These are phyloP conservation scores for Fusarium poae DNA, from an alignment of 2,329 filamentous ascomycete species.

Conservation along the genomic window DNA sequence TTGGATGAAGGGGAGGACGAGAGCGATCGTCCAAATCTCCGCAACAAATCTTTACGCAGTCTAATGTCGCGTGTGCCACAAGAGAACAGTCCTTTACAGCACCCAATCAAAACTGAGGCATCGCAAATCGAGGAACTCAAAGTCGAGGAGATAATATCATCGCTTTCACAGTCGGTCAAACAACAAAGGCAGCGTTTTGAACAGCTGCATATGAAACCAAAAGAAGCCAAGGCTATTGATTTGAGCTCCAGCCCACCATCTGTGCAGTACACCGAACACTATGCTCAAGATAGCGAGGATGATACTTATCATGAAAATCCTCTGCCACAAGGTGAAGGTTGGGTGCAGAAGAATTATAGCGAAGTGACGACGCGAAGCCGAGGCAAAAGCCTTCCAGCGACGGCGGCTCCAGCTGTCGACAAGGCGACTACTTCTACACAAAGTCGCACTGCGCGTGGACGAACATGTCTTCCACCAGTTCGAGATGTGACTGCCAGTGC, in stretches of 20 bases:
- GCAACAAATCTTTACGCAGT: conserved; percentile 45
- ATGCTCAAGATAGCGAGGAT: conserved; percentile 42
- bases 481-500: conserved; percentile 40
- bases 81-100: conserved; percentile 4
- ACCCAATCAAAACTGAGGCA: conserved; percentile 17
- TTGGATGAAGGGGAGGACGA: conserved; percentile 55
- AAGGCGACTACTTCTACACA: conserved; percentile 5
- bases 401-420: not conserved
- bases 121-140: conserved; percentile 1
- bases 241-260: conserved; percentile 49
- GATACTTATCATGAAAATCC: conserved; percentile 41
- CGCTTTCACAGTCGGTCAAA: conserved; percentile 32
- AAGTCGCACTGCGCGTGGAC: conserved; percentile 17
- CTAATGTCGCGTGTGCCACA: conserved; percentile 55
- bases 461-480: conserved; percentile 39
- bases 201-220: conserved; percentile 47
- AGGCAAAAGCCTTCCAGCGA: conserved; percentile 38
- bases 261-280: conserved; percentile 37
- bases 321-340: conserved; percentile 38
- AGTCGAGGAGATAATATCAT: conserved; percentile 14
- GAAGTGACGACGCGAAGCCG: conserved; percentile 39
- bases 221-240: conserved; percentile 52
- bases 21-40: conserved; percentile 44
- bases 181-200: conserved; percentile 43
- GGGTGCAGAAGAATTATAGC: conserved; percentile 40